These are phyloP conservation scores for Priceomyces castillae DNA, from an alignment of 805 yeast genomes.

Conservation along the genomic window DNA sequence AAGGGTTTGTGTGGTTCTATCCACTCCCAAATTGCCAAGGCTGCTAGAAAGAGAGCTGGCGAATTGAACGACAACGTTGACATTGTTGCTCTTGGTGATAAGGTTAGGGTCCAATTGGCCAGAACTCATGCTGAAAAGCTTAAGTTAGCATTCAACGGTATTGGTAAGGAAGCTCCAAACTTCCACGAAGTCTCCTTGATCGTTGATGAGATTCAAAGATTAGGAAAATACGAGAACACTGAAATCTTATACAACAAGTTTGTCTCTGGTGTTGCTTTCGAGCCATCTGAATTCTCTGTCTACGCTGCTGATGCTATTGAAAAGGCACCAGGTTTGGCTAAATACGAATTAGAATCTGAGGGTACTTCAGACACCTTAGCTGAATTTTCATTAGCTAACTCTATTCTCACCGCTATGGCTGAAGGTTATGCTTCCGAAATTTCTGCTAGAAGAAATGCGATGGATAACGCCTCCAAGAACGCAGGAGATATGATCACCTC, in stretches of 20 bases:
- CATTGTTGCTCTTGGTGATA: constrained; percentile 90
- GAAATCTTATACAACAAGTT: constrained; percentile 87
- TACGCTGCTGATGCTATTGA: constrained; percentile 71
- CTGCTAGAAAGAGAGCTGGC: constrained; percentile 66
- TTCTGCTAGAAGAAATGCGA: constrained; percentile 98
- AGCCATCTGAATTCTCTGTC: constrained; percentile 69
- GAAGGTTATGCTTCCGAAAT: constrained; percentile 98
- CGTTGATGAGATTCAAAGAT: constrained; percentile 74
- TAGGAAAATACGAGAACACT: constrained; percentile 70
- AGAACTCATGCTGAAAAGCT: constrained; percentile 75
- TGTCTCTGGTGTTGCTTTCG: constrained; percentile 84
- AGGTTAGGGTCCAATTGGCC: constrained; percentile 80
- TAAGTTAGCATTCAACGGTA: constrained; percentile 78
- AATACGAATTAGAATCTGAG: constrained; percentile 72
- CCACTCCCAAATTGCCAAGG: constrained; percentile 91
- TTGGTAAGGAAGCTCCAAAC: constrained; percentile 96
- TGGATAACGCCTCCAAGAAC: constrained; percentile 99
- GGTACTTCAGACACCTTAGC: constrained; percentile 68
- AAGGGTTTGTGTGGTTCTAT: constrained; percentile 99
- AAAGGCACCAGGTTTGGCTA: constrained; percentile 79
- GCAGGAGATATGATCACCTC: constrained; percentile 98
- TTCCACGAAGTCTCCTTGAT: constrained; percentile 86
- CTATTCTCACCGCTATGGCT: constrained; percentile 86
- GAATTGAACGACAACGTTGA: constrained; percentile 66
- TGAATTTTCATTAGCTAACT: constrained; percentile 88